Base-by-base conservation (phyloP, 495 filamentous ascomycete genomes). In the Echria macrotheca region DNA sequence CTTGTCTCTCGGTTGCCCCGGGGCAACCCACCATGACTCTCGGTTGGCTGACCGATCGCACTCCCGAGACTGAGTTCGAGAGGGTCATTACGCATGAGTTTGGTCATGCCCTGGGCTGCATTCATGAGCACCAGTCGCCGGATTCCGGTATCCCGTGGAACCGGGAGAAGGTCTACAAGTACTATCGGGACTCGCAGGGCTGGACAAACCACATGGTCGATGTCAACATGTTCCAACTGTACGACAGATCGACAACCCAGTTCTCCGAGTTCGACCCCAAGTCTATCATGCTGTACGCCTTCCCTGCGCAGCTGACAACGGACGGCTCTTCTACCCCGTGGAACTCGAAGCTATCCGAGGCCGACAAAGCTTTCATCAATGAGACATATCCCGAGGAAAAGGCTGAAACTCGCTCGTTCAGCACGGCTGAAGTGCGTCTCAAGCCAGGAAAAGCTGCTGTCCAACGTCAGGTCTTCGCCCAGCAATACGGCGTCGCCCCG, bases 81-180 rank as follows among this genome's bases (percentile, higher is more conserved):
- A 35, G 47, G 3, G 36, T 49, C 21, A 32, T 49, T 12, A 31
- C 32, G 12, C 47, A 49, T 37, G 47, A 49, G 37, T 49, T 49
- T 25, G 47, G 47, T 25, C 47, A 49, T 18, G 47, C 47, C 23
- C 19, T 49, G 5, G 47, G 47, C 47, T 49, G 47, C 47, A 41
- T 31, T 25, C 47, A 49, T 37, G 47, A 49, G 47, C 47, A 49
- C 35, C 36, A 41, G 47, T 41, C 36, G 4, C 47, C 47, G 10
- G 23, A 35, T 2, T 35, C 22, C 35, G 14, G 26, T 2, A 49
- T 49, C 37, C 35, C 35, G 2, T 49, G 47, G 47, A 32, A 49
- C 36, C 31, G 15, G 47, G 11, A 22, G 6, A 37, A 35, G 5
- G 47, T 49, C n/a, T 49, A 49, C 23, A 21, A 40, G 12, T 32